phyloP scores from a whole-genome alignment of 495 filamentous ascomycete genomes.

The Trichoderma reesei region DNA sequence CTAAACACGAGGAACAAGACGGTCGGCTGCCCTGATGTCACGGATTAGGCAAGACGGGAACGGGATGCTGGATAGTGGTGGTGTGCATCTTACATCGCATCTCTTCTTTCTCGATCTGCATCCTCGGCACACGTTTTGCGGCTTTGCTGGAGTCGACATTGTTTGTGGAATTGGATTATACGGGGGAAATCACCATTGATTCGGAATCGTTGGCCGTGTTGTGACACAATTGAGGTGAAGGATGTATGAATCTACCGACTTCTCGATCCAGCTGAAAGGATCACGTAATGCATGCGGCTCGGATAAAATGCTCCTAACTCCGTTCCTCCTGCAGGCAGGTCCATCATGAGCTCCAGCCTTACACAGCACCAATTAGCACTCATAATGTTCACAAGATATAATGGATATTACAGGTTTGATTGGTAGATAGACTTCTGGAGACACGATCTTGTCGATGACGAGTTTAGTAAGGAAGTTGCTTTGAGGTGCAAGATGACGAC shows the following conservation, averaged over 20 bases:
- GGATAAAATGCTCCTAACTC: conserved; percentile 4
- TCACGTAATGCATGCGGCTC: neutral
- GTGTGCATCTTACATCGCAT: neutral
- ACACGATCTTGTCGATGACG: neutral
- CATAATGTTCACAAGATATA: too few relatives aligned
- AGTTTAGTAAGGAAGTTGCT: neutral
- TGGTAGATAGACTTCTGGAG: too few relatives aligned
- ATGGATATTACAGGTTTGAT: too few relatives aligned
- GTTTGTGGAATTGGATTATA: too few relatives aligned
- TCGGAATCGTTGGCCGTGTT: too few relatives aligned
- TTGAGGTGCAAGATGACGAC: neutral
- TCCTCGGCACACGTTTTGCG: neutral
- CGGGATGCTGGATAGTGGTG: neutral
- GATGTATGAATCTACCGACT: too few relatives aligned
- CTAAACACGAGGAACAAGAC: neutral
- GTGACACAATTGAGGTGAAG: too few relatives aligned
- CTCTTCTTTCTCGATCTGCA: conserved; percentile 5
- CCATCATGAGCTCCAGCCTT: neutral
- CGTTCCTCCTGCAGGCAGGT: neutral
- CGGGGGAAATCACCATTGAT: too few relatives aligned
- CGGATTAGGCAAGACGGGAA: neutral
- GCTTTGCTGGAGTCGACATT: conserved; percentile 2
- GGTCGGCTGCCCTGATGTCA: neutral
- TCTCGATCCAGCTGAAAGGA: neutral
- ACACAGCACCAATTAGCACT: neutral